Evolutionary conservation across 2,329 filamentous ascomycete genomes (phyloP).

Genomic region (Nectriaceae sp.): DNA sequence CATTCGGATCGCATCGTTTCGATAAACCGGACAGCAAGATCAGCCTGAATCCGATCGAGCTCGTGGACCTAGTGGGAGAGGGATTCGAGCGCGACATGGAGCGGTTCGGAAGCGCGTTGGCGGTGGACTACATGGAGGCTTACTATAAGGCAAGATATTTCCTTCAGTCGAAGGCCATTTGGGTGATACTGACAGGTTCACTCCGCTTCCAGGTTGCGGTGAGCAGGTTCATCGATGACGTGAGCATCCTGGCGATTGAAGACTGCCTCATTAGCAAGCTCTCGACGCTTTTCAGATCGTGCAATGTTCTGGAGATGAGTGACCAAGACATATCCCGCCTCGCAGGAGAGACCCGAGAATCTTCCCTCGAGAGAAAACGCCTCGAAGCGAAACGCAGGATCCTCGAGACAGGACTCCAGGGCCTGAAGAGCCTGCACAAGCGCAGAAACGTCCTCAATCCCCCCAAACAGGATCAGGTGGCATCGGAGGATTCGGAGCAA

Average conservation of each 20-base stretch:
- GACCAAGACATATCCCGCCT: constrained; percentile 15
- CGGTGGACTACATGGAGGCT: constrained; percentile 38
- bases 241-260: constrained; percentile 35
- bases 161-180: constrained; percentile 4
- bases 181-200: constrained; percentile 7
- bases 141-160: constrained; percentile 37
- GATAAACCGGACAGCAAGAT: constrained; percentile 19
- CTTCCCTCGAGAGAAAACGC: constrained; percentile 9
- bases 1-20: constrained; percentile 19
- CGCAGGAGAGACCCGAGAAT: constrained; percentile 17
- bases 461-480: constrained; percentile 2
- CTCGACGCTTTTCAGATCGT: constrained; percentile 20
- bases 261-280: constrained; percentile 31
- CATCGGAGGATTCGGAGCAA: constrained; percentile 2
- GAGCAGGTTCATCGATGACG: constrained; percentile 34
- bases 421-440: constrained; percentile 18
- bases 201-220: constrained; percentile 27
- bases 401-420: constrained; percentile 18
- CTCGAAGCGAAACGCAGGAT: constrained; percentile 16
- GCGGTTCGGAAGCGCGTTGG: constrained; percentile 30
- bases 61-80: constrained; percentile 21
- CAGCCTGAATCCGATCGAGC: constrained; percentile 17
- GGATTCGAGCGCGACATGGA: constrained; percentile 34
- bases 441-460: constrained; percentile 7
- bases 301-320: constrained; percentile 14